These are phyloP conservation scores for Ophiostoma australiae DNA, from an alignment of 2,329 filamentous ascomycete species.

Conservation along the genomic window DNA sequence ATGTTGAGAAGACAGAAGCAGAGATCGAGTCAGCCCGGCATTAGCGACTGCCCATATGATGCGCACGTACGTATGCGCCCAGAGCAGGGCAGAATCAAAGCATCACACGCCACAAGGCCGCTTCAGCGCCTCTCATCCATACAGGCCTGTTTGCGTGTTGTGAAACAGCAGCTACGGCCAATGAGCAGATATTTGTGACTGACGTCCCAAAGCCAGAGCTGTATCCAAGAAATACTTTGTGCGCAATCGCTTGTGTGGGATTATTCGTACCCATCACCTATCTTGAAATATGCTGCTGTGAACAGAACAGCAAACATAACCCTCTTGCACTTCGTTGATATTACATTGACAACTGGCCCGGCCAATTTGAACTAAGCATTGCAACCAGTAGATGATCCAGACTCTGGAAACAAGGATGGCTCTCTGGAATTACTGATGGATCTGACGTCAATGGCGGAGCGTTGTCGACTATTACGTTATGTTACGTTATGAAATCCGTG, in stretches of 20 bases:
- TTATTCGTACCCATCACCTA: no score
- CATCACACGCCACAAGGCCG: background rate
- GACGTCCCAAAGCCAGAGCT: background rate
- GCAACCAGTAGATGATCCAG: no score
- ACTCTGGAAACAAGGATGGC: no score
- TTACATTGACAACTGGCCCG: no score
- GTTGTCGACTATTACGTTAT: background rate
- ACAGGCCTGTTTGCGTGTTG: slow-evolving; percentile 9
- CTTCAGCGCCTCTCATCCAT: background rate
- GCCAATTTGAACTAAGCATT: no score
- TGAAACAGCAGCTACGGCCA: background rate
- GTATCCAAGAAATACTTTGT: background rate
- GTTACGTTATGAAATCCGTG: slow-evolving; percentile 1
- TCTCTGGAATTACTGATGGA: background rate
- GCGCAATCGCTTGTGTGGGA: no score
- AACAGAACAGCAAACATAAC: no score
- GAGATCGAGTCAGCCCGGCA: background rate
- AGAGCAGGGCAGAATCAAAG: background rate
- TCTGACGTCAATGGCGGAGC: background rate
- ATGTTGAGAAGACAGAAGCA: background rate
- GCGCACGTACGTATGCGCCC: background rate
- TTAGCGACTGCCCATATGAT: background rate
- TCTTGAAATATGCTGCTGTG: no score
- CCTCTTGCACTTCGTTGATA: no score
- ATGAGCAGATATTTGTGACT: background rate